A percentile compares a stretch with the other conserved stretches of the same genome.
These are phyloP conservation scores for Cucurbita argyrosperma DNA, from an alignment of 306 rosid genomes.

Conservation along the genomic window DNA sequence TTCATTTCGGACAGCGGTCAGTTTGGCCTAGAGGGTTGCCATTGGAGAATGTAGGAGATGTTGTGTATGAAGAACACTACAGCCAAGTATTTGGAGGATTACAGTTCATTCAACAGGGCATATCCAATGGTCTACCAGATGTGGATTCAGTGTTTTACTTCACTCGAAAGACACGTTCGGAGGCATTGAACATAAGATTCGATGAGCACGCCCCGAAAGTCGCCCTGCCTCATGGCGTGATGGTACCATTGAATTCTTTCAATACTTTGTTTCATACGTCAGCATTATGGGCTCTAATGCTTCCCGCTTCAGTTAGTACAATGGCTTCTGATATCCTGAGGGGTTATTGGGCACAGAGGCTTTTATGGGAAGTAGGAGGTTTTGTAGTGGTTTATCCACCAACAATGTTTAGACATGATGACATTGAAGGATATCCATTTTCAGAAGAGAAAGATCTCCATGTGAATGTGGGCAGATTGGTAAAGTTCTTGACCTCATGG, in stretches of 20 bases:
- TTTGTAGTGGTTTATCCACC: conserved; percentile 71
- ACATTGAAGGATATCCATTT: conserved; percentile 61
- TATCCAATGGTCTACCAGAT: conserved; percentile 64
- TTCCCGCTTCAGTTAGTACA: conserved; percentile 77
- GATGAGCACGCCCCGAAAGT: conserved; percentile 72
- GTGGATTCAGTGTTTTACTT: conserved; percentile 82
- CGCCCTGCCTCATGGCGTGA: conserved; percentile 63
- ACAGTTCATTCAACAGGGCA: conserved; percentile 29
- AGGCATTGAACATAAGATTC: conserved; percentile 51
- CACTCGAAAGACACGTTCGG: conserved; percentile 51
- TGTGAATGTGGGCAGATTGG: conserved; percentile 65
- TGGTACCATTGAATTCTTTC: conserved; percentile 75
- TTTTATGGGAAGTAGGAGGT: conserved; percentile 90
- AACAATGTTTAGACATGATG: conserved; percentile 59
- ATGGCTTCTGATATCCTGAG: conserved; percentile 90
- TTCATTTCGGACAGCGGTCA: conserved; percentile 91
- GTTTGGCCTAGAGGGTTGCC: conserved; percentile 99
- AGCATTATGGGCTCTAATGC: conserved; percentile 91
- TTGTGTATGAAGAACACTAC: conserved; percentile 76
- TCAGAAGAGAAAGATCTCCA: conserved; percentile 88
- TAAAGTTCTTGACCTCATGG: conserved; percentile 52
- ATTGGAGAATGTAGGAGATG: conserved; percentile 76
- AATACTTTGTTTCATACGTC: conserved; percentile 65
- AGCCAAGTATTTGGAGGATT: conserved; percentile 35
- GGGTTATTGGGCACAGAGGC: conserved; percentile 85